These are phyloP conservation scores for Hymenoscyphus scutula DNA, from an alignment of 2,329 filamentous ascomycete species.

Conservation along the genomic window DNA sequence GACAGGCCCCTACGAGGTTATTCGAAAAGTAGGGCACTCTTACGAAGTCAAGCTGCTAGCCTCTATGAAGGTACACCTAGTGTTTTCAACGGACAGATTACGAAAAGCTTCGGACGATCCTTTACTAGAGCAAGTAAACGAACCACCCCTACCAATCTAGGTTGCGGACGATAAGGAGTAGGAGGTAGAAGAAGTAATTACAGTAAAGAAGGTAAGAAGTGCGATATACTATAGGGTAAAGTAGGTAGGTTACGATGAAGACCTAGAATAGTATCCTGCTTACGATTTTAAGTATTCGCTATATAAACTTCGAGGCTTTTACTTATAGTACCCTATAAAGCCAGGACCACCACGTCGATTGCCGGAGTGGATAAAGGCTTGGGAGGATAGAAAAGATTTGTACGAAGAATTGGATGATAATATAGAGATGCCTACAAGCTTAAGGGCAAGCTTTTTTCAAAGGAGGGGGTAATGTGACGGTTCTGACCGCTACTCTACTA, in stretches of 20 bases:
- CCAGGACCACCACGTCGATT: not conserved
- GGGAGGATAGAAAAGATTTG: not conserved
- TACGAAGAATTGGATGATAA: not conserved
- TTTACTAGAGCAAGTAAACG: no score
- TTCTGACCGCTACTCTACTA: no score
- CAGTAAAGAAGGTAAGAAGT: not conserved
- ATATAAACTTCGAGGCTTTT: not conserved
- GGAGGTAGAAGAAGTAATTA: not conserved
- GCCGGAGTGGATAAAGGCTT: not conserved
- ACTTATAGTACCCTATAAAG: not conserved
- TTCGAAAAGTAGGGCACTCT: slow-evolving; percentile 6
- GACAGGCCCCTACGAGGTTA: not conserved
- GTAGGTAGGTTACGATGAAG: not conserved
- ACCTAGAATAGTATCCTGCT: not conserved
- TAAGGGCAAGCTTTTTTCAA: not conserved
- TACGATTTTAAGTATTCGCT: not conserved
- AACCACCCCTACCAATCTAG: not conserved
- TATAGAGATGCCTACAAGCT: not conserved
- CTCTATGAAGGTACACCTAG: not conserved
- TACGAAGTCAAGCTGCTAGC: no score
- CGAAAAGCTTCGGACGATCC: not conserved
- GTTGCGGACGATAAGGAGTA: not conserved
- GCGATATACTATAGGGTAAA: not conserved
- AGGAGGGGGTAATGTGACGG: no score
- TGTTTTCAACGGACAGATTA: not conserved